These are phyloP conservation scores for Hypoxylon sp. DNA, from an alignment of 2,329 filamentous ascomycete species.

Conservation along the genomic window DNA sequence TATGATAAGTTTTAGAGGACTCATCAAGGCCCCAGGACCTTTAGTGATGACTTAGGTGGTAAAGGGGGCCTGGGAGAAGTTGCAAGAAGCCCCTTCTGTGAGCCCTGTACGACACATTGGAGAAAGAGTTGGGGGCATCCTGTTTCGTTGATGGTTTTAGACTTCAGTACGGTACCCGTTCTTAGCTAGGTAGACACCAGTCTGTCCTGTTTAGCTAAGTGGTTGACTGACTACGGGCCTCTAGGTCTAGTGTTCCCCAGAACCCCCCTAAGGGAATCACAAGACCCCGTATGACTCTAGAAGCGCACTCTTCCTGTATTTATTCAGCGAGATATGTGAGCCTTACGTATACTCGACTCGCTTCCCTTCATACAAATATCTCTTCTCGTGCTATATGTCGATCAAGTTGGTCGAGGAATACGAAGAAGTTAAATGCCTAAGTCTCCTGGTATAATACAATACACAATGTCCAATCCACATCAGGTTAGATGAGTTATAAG, in stretches of 20 bases:
- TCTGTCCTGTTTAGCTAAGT: not conserved
- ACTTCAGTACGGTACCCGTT: not conserved
- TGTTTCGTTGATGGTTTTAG: not conserved
- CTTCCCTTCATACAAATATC: not conserved
- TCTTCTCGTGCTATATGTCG: not conserved
- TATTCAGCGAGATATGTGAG: not conserved
- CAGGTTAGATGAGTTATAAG: not conserved
- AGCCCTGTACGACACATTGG: not conserved
- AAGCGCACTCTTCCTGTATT: not conserved
- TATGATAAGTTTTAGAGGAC: not conserved
- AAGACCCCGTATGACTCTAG: not conserved
- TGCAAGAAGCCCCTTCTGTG: not conserved
- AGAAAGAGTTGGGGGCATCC: not conserved
- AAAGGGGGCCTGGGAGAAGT: not conserved
- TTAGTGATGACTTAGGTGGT: not conserved
- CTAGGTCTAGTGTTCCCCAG: not conserved
- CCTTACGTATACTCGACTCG: not conserved
- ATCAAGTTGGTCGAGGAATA: not conserved
- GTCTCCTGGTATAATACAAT: not conserved
- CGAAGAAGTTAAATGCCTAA: not conserved
- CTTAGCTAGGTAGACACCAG: not conserved
- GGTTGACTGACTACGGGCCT: not conserved
- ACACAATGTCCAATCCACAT: not conserved
- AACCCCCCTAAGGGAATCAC: not conserved
- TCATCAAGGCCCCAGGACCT: not conserved